Conservation (phyloP, 352 stramenopile species). For the Pythium utonaiense region DNA sequence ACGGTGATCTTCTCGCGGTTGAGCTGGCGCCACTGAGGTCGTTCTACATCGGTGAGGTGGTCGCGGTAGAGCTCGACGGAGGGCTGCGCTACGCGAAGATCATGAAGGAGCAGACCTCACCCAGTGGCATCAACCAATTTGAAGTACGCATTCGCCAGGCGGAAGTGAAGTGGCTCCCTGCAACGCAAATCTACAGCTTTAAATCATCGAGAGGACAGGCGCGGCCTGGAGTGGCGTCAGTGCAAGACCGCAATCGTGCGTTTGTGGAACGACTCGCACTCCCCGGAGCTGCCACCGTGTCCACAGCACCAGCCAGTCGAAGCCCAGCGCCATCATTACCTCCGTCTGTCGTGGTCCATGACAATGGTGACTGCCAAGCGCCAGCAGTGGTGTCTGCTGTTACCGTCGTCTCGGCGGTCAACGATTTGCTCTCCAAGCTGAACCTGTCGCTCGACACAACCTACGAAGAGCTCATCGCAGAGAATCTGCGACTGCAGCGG, state of each 20-base stretch:
- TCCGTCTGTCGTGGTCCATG: neutral
- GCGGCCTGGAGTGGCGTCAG: neutral
- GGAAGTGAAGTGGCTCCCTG: conserved; percentile 34
- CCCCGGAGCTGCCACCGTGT: neutral
- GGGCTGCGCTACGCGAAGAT: conserved; percentile 62
- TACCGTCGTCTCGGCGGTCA: conserved; percentile 71
- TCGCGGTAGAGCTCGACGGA: conserved; percentile 53
- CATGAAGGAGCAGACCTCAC: conserved; percentile 33
- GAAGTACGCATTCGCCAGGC: conserved; percentile 56
- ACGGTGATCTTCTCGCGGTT: conserved; percentile 39
- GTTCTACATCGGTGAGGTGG: conserved; percentile 64
- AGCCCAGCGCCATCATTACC: neutral
- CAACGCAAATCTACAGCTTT: conserved; percentile 75
- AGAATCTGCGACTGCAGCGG: conserved; percentile 61
- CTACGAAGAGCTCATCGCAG: conserved; percentile 60
- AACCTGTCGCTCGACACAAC: conserved; percentile 67
- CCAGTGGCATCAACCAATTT: conserved; percentile 43
- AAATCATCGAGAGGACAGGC: conserved; percentile 37
- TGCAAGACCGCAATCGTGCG: conserved; percentile 6
- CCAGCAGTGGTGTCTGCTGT: conserved; percentile 25
- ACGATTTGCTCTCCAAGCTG: conserved; percentile 63
- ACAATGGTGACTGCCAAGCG: no score
- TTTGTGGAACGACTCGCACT: conserved; percentile 19
- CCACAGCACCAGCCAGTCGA: neutral
- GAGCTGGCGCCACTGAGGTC: conserved; percentile 63